These are phyloP conservation scores for Chlorella sp. DNA, from an alignment of 139 green algal genomes.

Conservation along the genomic window DNA sequence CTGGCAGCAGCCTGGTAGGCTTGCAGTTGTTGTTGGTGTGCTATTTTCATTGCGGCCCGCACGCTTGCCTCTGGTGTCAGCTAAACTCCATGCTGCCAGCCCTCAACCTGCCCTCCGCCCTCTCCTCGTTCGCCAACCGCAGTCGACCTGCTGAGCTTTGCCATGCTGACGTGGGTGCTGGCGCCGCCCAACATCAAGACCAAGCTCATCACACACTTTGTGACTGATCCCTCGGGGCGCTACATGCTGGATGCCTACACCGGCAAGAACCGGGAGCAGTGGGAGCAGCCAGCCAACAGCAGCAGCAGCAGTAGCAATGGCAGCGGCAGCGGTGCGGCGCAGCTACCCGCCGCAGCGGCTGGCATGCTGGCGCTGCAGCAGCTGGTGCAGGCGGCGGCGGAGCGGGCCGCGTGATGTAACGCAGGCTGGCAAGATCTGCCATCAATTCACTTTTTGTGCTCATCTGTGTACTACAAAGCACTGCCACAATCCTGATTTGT, in stretches of 20 bases:
- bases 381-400: background rate
- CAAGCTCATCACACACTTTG: slow-evolving; percentile 85
- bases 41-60: too few relatives aligned
- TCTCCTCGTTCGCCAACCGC: background rate
- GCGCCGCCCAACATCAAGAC: slow-evolving; percentile 83
- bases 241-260: slow-evolving; percentile 70
- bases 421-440: too few relatives aligned
- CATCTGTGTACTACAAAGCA: too few relatives aligned
- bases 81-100: too few relatives aligned
- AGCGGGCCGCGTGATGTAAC: background rate
- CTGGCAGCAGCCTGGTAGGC: too few relatives aligned
- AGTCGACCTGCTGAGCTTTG: slow-evolving; percentile 91
- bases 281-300: background rate
- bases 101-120: background rate
- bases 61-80: too few relatives aligned
- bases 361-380: slow-evolving; percentile 19
- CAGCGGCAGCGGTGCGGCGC: background rate
- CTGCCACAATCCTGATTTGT: too few relatives aligned
- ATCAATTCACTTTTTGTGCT: too few relatives aligned
- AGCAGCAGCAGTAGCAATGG: background rate
- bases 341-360: background rate
- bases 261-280: slow-evolving; percentile 22
- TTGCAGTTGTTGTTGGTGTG: too few relatives aligned
- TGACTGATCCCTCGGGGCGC: slow-evolving; percentile 70
- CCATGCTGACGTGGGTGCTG: slow-evolving; percentile 84